Conservation (phyloP, 140 eudicot species). For the Oenanthe javanica region DNA sequence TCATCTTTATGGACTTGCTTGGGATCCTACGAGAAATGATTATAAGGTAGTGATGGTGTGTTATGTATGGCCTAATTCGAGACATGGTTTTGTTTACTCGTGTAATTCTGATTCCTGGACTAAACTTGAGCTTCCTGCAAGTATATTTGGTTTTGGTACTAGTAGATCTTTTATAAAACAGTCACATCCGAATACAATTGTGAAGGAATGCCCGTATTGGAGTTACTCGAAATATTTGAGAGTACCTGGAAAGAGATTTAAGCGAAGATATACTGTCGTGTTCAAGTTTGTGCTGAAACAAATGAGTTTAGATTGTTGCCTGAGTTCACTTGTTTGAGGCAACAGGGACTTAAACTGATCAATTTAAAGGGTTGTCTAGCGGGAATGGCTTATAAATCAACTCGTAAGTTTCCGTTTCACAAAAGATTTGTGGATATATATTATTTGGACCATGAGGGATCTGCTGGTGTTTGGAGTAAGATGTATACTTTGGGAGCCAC, state of each 20-base stretch:
- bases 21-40: background rate
- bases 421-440: background rate
- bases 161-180: background rate
- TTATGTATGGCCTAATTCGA: background rate
- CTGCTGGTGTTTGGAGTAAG: background rate
- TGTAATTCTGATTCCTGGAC: background rate
- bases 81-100: background rate
- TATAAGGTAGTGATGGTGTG: background rate
- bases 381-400: background rate
- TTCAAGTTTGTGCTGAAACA: background rate
- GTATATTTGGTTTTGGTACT: background rate
- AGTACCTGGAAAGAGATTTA: background rate
- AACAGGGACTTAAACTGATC: background rate
- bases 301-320: conserved; percentile 1
- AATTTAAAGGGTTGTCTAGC: background rate
- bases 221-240: background rate
- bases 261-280: background rate
- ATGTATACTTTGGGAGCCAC: background rate
- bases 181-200: background rate
- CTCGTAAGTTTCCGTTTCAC: no score
- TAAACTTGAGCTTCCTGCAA: background rate
- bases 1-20: background rate
- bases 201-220: background rate
- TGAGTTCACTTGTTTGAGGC: background rate
- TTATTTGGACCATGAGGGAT: background rate